phyloP scores from a whole-genome alignment of 805 yeast species.

The Priceomyces carsonii region DNA sequence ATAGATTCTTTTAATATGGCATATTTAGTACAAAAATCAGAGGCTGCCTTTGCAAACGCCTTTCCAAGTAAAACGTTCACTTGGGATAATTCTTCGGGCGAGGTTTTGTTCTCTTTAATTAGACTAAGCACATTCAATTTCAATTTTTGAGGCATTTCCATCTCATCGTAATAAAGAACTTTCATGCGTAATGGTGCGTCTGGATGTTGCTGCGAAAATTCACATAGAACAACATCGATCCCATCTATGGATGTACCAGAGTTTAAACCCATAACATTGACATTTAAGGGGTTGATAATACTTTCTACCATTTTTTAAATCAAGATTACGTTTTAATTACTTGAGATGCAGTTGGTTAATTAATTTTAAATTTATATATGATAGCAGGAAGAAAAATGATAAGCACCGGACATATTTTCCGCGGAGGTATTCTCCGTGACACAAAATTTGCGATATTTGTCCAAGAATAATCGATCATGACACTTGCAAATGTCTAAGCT shows the following conservation, averaged over 20 bases:
- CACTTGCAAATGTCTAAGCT: no score
- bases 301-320: no score
- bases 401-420: no score
- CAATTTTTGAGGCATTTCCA: conserved; percentile 10
- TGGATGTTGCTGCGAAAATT: conserved; percentile 9
- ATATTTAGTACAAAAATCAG: conserved; percentile 8
- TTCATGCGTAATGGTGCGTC: conserved; percentile 10
- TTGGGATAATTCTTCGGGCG: conserved; percentile 13
- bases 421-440: no score
- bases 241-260: conserved; percentile 16
- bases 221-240: conserved; percentile 13
- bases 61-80: conserved; percentile 10
- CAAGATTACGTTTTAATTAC: no score
- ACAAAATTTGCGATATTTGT: no score
- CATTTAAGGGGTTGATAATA: conserved; percentile 4
- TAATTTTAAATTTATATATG: no score
- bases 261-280: conserved; percentile 12
- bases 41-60: conserved; percentile 12
- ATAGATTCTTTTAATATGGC: conserved; percentile 7
- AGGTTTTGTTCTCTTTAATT: conserved; percentile 11
- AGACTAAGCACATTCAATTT: conserved; percentile 9
- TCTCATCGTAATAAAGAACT: conserved; percentile 11
- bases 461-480: no score
- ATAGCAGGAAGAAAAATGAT: no score
- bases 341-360: no score